A percentile compares a stretch with the other conserved stretches of the same genome.
These are phyloP conservation scores for Annulohypoxylon stygium DNA, from an alignment of 495 filamentous ascomycete species.

Conservation along the genomic window DNA sequence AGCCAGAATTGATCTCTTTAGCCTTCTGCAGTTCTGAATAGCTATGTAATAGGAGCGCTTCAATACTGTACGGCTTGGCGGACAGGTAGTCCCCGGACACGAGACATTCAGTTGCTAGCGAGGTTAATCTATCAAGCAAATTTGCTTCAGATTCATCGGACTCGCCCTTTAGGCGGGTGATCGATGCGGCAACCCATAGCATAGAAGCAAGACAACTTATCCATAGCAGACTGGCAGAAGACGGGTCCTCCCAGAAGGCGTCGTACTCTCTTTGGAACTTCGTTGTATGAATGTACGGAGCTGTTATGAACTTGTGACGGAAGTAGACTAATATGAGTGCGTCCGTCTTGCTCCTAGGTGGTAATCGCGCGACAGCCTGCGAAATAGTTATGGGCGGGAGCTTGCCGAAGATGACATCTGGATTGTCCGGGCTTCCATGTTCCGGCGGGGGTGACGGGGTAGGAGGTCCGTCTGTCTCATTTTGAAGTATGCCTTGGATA, in stretches of 20 bases:
- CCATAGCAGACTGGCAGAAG: slow-evolving; percentile 55
- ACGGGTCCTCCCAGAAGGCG: slow-evolving; percentile 60
- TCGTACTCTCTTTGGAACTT: slow-evolving; percentile 62
- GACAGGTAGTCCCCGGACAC: slow-evolving; percentile 60
- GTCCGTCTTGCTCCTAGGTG: slow-evolving; percentile 57
- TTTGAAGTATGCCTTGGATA: slow-evolving; percentile 50
- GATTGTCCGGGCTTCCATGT: slow-evolving; percentile 29
- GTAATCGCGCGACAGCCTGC: slow-evolving; percentile 56
- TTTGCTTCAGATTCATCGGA: slow-evolving; percentile 36
- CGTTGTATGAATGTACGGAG: slow-evolving; percentile 55
- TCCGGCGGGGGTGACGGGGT: slow-evolving; percentile 45
- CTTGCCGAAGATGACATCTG: slow-evolving; percentile 48
- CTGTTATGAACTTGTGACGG: slow-evolving; percentile 54
- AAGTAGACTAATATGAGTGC: slow-evolving; percentile 60
- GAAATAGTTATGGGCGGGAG: slow-evolving; percentile 48
- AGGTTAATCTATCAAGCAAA: slow-evolving; percentile 42
- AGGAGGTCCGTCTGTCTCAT: slow-evolving; percentile 47
- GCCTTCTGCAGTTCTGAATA: slow-evolving; percentile 55
- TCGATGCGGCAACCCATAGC: slow-evolving; percentile 53
- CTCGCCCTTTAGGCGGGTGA: slow-evolving; percentile 48
- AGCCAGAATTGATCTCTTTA: slow-evolving; percentile 53
- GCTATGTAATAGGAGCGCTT: slow-evolving; percentile 61
- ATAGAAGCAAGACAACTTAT: slow-evolving; percentile 59
- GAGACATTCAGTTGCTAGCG: slow-evolving; percentile 56
- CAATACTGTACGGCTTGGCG: slow-evolving; percentile 59